A percentile compares a stretch with the other conserved stretches of the same genome.
These are phyloP conservation scores for Candida andamanensis DNA, from an alignment of 805 yeast genomes.

Conservation along the genomic window DNA sequence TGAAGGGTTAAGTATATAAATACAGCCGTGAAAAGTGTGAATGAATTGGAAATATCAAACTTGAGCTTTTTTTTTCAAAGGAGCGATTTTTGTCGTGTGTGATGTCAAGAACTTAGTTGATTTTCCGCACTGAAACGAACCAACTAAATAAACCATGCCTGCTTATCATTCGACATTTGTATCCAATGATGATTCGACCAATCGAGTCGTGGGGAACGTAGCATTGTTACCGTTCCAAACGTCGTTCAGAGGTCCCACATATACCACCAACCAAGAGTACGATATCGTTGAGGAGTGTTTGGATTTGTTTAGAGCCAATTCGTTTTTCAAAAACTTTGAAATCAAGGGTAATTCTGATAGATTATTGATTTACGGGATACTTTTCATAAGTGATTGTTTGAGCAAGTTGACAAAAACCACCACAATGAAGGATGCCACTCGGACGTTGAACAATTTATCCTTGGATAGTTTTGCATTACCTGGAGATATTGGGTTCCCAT, in stretches of 20 bases:
- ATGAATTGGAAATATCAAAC: no score
- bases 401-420: conserved; percentile 50
- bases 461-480: conserved; percentile 87
- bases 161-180: conserved; percentile 81
- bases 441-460: conserved; percentile 75
- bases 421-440: conserved; percentile 54
- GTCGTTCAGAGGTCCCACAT: conserved; percentile 85
- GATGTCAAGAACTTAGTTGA: no score
- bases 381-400: conserved; percentile 82
- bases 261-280: conserved; percentile 63
- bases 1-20: no score
- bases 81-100: no score
- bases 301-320: conserved; percentile 91
- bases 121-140: no score
- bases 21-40: no score
- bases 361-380: conserved; percentile 85
- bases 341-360: conserved; percentile 95
- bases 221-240: conserved; percentile 84
- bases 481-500: conserved; percentile 92
- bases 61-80: no score
- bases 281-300: conserved; percentile 89
- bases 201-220: conserved; percentile 70
- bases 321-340: conserved; percentile 95
- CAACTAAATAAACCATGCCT: conserved; percentile 28
- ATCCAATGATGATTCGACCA: conserved; percentile 51